phyloP scores from a whole-genome alignment of 1,284 basidiomycete species.

The Austropuccinia psidii region DNA sequence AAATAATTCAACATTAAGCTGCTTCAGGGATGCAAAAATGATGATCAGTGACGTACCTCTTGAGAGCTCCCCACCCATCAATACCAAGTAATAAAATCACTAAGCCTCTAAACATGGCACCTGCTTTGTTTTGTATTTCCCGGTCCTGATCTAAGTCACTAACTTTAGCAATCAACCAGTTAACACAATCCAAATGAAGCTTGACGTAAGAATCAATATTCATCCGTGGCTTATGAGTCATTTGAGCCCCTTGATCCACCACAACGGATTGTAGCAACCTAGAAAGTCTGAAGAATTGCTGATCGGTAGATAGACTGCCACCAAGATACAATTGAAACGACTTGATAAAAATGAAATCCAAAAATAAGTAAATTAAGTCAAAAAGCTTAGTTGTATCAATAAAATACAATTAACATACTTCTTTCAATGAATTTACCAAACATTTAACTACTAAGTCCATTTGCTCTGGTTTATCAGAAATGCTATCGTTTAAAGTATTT shows the following conservation, averaged over 20 bases:
- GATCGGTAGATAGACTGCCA: neutral
- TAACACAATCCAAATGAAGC: conserved; percentile 43
- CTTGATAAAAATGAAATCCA: neutral
- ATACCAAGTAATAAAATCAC: conserved; percentile 42
- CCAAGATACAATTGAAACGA: conserved; percentile 28
- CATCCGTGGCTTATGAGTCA: conserved; percentile 42
- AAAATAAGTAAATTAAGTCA: neutral
- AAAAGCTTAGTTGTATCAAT: neutral
- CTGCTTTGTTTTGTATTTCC: conserved; percentile 38
- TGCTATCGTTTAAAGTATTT: conserved; percentile 6
- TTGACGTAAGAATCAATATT: conserved; percentile 41
- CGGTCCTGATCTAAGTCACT: conserved; percentile 41
- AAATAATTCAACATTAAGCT: neutral
- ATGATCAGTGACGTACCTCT: conserved; percentile 38
- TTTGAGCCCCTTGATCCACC: conserved; percentile 44
- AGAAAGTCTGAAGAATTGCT: conserved; percentile 42
- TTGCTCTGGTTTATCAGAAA: neutral
- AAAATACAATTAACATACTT: neutral
- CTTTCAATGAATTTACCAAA: conserved; percentile 10
- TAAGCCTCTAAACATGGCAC: conserved; percentile 44
- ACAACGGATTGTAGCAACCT: conserved; percentile 42
- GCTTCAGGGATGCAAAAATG: neutral
- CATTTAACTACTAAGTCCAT: conserved; percentile 1
- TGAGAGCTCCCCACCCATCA: conserved; percentile 42
- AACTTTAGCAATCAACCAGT: conserved; percentile 42